These are phyloP conservation scores for Raffaelea ambrosiae DNA, from an alignment of 2,329 filamentous ascomycete species.

Conservation along the genomic window DNA sequence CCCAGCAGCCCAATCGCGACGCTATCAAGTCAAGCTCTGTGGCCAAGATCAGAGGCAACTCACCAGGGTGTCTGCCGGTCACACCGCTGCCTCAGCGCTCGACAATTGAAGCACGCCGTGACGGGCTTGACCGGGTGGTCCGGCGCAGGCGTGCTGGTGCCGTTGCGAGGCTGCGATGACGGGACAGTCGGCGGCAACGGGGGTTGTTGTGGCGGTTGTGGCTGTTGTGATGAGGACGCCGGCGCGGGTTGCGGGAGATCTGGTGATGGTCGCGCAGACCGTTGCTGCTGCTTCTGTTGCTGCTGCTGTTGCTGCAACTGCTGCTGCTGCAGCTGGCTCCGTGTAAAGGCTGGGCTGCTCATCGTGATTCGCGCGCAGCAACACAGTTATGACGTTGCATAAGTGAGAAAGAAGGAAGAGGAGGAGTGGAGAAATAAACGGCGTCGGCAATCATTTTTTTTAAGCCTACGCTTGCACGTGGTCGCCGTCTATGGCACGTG, in stretches of 20 bases:
- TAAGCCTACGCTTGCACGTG: background rate
- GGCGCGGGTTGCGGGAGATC: background rate
- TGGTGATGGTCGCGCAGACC: background rate
- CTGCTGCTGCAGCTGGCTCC: background rate
- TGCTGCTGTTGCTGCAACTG: background rate
- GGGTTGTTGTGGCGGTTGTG: background rate
- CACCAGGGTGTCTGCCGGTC: conserved; percentile 14
- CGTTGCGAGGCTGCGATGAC: background rate
- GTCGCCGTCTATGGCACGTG: no score
- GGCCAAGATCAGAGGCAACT: background rate
- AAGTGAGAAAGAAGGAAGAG: background rate
- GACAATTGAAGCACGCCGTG: conserved; percentile 14
- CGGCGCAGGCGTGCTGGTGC: background rate
- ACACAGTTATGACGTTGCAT: background rate
- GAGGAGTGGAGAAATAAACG: background rate
- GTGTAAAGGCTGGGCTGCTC: background rate
- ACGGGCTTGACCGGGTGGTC: conserved; percentile 7
- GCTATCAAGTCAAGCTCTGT: no score
- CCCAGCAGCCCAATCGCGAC: no score
- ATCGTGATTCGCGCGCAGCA: background rate
- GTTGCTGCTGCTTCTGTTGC: background rate
- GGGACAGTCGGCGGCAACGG: background rate
- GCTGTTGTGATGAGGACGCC: background rate
- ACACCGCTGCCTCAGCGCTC: conserved; percentile 11
- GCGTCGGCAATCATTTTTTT: background rate